Conservation (phyloP, 2,329 filamentous ascomycete species). For the Xylaria sp. region DNA sequence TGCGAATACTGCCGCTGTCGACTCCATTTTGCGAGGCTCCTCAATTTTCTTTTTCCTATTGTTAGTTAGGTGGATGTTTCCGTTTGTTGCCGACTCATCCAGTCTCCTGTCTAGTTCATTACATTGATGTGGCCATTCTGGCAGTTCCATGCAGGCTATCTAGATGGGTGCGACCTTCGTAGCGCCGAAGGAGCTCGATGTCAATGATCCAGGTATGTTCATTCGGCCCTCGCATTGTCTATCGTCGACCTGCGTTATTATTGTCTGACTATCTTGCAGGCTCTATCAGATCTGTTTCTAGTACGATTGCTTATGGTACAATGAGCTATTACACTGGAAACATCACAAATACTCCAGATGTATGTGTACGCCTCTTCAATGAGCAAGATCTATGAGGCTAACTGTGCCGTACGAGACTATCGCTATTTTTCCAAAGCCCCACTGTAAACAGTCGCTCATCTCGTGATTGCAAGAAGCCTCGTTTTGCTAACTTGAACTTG, state of each 20-base stretch:
- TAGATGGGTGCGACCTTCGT: slow-evolving; percentile 45
- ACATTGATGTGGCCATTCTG: slow-evolving; percentile 36
- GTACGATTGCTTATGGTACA: slow-evolving; percentile 67
- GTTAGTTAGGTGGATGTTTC: not conserved
- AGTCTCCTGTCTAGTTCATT: not conserved
- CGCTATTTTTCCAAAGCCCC: slow-evolving; percentile 71
- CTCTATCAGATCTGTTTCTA: slow-evolving; percentile 70
- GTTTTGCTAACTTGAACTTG: slow-evolving; percentile 27
- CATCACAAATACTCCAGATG: slow-evolving; percentile 59
- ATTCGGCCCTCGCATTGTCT: not conserved
- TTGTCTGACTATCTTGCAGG: slow-evolving; percentile 52
- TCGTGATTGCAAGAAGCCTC: slow-evolving; percentile 33
- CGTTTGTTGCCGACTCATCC: not conserved
- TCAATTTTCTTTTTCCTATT: not conserved
- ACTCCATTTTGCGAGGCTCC: not conserved
- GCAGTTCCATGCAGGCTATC: slow-evolving; percentile 45
- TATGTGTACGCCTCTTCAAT: slow-evolving; percentile 35
- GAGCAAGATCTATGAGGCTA: slow-evolving; percentile 9
- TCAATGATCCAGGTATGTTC: slow-evolving; percentile 45
- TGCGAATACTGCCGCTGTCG: not conserved
- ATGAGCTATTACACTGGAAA: slow-evolving; percentile 74
- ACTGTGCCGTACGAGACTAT: slow-evolving; percentile 55
- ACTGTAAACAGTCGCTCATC: slow-evolving; percentile 56
- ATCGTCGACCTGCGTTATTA: not conserved
- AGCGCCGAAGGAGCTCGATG: slow-evolving; percentile 54